Conservation (phyloP, 257 asterid species). For the Ophiorrhiza pumila region DNA sequence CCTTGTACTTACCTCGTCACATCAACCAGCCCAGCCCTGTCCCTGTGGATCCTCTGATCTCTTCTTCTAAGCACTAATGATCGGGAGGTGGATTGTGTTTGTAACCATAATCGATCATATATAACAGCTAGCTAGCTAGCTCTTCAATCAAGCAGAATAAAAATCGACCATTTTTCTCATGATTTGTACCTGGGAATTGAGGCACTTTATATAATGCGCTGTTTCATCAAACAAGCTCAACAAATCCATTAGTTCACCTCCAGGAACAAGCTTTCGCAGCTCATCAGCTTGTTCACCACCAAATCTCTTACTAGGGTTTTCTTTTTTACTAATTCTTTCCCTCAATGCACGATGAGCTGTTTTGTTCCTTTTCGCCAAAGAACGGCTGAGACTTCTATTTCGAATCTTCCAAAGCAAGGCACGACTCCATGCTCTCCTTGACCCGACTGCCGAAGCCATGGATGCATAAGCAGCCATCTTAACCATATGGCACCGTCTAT, state of each 20-base stretch:
- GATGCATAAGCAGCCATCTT: slow-evolving; percentile 60
- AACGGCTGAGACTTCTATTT: slow-evolving; percentile 19
- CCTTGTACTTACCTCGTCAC: background rate
- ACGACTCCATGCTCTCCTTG: slow-evolving; percentile 62
- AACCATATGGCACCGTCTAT: slow-evolving; percentile 33
- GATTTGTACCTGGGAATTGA: slow-evolving; percentile 65
- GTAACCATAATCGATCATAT: background rate
- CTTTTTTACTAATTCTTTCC: background rate
- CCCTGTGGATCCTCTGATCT: background rate
- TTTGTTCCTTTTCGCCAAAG: slow-evolving; percentile 4
- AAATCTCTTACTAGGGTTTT: slow-evolving; percentile 32
- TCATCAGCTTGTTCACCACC: slow-evolving; percentile 27
- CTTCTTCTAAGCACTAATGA: background rate
- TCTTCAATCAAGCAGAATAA: slow-evolving; percentile 41
- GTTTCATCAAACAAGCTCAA: slow-evolving; percentile 61
- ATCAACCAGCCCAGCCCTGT: background rate
- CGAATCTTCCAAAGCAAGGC: slow-evolving; percentile 48
- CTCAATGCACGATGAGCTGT: background rate
- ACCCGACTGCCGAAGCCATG: slow-evolving; percentile 69
- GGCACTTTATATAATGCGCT: slow-evolving; percentile 69
- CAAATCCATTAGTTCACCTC: slow-evolving; percentile 53
- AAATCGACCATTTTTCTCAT: slow-evolving; percentile 52
- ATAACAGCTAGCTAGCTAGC: no score
- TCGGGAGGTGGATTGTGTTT: background rate
- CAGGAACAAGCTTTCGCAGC: slow-evolving; percentile 63